phyloP scores from a whole-genome alignment of 2,329 filamentous ascomycete species.

The Myriosclerotinia scirpicola region DNA sequence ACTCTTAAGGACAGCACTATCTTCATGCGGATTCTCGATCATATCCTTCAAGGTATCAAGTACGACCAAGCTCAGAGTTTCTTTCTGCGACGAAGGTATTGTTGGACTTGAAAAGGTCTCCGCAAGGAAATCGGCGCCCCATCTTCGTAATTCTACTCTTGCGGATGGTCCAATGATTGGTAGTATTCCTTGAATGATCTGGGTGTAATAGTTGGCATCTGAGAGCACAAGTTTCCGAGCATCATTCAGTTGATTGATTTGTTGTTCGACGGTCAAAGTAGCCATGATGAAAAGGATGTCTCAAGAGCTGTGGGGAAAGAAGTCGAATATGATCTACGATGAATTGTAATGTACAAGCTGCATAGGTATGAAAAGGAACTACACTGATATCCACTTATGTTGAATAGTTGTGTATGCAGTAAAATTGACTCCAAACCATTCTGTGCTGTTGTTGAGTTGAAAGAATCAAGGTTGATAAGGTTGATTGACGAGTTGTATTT shows the following conservation, averaged over 20 bases:
- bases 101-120: constrained; percentile 95
- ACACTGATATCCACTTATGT: constrained; percentile 21
- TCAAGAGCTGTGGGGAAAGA: constrained; percentile 17
- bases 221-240: constrained; percentile 86
- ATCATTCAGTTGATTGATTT: constrained; percentile 83
- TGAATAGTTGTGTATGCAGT: constrained; percentile 8
- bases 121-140: constrained; percentile 93
- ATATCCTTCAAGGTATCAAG: constrained; percentile 73
- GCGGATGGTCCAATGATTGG: constrained; percentile 79
- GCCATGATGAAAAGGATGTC: constrained; percentile 47
- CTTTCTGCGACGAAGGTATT: constrained; percentile 75
- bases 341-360: constrained; percentile 27
- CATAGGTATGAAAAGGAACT: constrained; percentile 30
- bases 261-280: constrained; percentile 64
- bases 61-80: constrained; percentile 72
- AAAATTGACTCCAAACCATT: constrained; percentile 12
- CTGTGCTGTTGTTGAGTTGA: constrained; percentile 11
- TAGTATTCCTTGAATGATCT: constrained; percentile 89
- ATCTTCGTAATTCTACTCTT: constrained; percentile 81
- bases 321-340: constrained; percentile 33
- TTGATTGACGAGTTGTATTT: constrained; percentile 1
- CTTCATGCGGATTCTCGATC: constrained; percentile 70
- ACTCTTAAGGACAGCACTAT: constrained; percentile 78
- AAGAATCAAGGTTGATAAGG: constrained; percentile 17
- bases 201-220: constrained; percentile 85